Evolutionary conservation across 2,329 filamentous ascomycete species (phyloP).

Genomic region (Cladosporium phlei): DNA sequence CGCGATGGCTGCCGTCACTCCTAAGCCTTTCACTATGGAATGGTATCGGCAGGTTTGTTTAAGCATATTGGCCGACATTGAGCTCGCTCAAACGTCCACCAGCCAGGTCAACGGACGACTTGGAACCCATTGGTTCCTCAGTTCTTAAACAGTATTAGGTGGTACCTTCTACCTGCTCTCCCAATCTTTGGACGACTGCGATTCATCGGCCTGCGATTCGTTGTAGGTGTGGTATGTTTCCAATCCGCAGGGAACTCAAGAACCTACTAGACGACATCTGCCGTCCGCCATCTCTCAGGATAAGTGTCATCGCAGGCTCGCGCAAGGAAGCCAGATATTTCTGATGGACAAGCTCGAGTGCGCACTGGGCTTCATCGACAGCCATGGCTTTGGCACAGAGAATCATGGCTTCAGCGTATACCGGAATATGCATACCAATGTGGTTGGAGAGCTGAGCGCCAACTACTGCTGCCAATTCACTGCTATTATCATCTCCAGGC

Average conservation of each 20-base stretch:
- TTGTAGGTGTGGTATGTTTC: too few species aligned
- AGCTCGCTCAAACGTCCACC: slow-evolving; percentile 22
- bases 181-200: slow-evolving; percentile 36
- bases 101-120: slow-evolving; percentile 13
- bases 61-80: slow-evolving; percentile 34
- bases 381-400: slow-evolving; percentile 30
- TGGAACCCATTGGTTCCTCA: slow-evolving; percentile 19
- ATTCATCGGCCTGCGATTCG: too few species aligned
- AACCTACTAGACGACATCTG: slow-evolving; percentile 36
- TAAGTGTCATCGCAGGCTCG: slow-evolving; percentile 33
- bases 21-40: slow-evolving; percentile 13
- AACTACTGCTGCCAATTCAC: slow-evolving; percentile 18
- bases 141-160: slow-evolving; percentile 21
- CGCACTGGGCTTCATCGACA: slow-evolving; percentile 35
- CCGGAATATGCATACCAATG: slow-evolving; percentile 38
- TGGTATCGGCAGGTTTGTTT: slow-evolving; percentile 18
- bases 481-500: slow-evolving; percentile 15
- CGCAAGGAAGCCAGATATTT: slow-evolving; percentile 42
- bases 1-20: slow-evolving; percentile 19
- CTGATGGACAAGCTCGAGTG: slow-evolving; percentile 45
- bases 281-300: slow-evolving; percentile 26
- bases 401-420: slow-evolving; percentile 30
- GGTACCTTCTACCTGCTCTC: slow-evolving; percentile 30
- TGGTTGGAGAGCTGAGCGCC: slow-evolving; percentile 43
- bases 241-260: slow-evolving; percentile 43